Evolutionary conservation across 2,329 filamentous ascomycete species (phyloP), one percentile per base, ranked within the genome.

Genomic region (Venturia carpophila): DNA sequence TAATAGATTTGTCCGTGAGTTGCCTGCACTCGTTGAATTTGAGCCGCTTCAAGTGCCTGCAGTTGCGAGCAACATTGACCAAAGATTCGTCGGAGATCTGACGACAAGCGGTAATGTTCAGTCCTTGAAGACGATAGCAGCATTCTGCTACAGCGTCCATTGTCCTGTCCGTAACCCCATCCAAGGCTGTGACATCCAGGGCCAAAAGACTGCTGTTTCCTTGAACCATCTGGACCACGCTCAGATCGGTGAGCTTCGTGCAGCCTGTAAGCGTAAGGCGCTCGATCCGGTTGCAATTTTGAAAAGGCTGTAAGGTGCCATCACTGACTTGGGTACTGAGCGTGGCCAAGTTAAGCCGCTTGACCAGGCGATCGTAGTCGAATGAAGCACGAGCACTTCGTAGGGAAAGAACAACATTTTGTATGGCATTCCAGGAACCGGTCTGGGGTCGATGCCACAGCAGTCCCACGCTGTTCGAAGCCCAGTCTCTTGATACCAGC

Each of bases 371-470:
- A 69, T 87, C 85, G 75, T 99, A 99, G 69, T 87, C 84, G 75
- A 97, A 99, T 76, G 90, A 93, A 69, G 90, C 88, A n/a, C 87
- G 79, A 42, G 84, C 79, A 37, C 87, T 82, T 58, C 85, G 83
- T 43, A 97, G 84, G 1, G 93, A 92, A 66, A 83, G 82, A 72
- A 92, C 92, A 69, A 99, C 94, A 69, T 80, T 88, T 71, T 86
- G 81, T 71, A 97, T 86, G 73, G 92, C 92, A 15, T 82, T 77
- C 89, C 91, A 97, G 70, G 87, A 91, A 71, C 89, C 92, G 78
- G 94, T 97, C 37, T 91, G 87, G 1, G 94, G 94, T 47, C 94
- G 85, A 75, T 97, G 92, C 94, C 94, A 99, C 27, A 99, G 82
- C 69, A 96, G 83, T 68, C 94, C 93, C 69, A 97, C 94, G 63